phyloP scores from a whole-genome alignment of 495 filamentous ascomycete genomes.

The Neurospora sp. region DNA sequence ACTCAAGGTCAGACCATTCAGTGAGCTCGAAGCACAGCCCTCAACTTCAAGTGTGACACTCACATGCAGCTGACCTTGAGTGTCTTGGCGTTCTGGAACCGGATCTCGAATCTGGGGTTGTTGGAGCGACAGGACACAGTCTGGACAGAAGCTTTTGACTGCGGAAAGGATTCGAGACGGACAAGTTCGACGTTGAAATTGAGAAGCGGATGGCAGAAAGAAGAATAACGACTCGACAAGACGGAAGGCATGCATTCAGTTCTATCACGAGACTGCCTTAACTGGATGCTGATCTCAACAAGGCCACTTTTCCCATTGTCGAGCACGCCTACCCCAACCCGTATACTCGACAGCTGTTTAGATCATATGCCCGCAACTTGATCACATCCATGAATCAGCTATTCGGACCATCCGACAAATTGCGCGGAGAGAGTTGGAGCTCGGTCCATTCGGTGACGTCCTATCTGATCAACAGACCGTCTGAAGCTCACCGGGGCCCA shows the following conservation, averaged over 20 bases:
- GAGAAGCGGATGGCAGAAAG: background rate
- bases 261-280: background rate
- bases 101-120: background rate
- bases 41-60: background rate
- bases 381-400: background rate
- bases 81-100: background rate
- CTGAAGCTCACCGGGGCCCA: background rate
- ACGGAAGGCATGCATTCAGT: background rate
- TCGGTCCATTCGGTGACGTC: background rate
- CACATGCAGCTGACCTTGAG: background rate
- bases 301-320: background rate
- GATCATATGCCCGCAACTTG: background rate
- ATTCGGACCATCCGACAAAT: background rate
- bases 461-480: background rate
- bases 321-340: background rate
- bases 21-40: background rate
- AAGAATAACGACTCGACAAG: background rate
- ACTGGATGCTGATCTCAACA: background rate
- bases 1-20: background rate
- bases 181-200: background rate
- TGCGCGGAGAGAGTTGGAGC: background rate
- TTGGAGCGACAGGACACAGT: background rate
- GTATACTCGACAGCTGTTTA: background rate
- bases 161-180: background rate
- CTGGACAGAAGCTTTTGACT: background rate